Evolutionary conservation across 2,329 filamentous ascomycete genomes (phyloP).

Genomic region (Fusarium anguioides): DNA sequence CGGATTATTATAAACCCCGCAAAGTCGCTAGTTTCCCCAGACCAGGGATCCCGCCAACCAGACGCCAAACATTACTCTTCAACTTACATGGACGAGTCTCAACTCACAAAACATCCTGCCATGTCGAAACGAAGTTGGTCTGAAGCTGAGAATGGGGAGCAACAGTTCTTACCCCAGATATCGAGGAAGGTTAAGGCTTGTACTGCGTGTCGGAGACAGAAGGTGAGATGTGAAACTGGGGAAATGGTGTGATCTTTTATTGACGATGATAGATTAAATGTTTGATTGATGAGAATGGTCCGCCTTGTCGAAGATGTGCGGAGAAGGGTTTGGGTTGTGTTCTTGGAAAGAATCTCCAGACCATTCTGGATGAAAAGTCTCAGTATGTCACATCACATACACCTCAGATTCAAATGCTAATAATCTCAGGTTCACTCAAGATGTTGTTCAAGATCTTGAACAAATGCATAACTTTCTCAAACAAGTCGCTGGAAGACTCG

Average conservation of each 20-base stretch:
- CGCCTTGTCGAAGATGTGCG: conserved; percentile 51
- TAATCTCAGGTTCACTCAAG: background rate
- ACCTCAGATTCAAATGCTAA: background rate
- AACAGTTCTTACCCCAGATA: conserved; percentile 38
- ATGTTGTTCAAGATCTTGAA: conserved; percentile 17
- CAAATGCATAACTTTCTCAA: conserved; percentile 30
- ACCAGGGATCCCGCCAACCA: conserved; percentile 22
- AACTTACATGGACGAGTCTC: background rate
- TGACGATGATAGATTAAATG: conserved; percentile 50
- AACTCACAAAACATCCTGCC: background rate
- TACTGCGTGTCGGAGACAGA: conserved; percentile 52
- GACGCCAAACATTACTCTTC: conserved; percentile 18
- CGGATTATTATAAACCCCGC: conserved; percentile 37
- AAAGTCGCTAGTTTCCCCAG: conserved; percentile 13
- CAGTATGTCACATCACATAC: conserved; percentile 42
- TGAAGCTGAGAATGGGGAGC: conserved; percentile 20
- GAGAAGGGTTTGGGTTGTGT: conserved; percentile 51
- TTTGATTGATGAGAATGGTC: conserved; percentile 51
- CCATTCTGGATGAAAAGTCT: conserved; percentile 52
- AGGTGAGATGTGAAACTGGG: conserved; percentile 38
- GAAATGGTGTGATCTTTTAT: background rate
- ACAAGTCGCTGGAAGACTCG: conserved; percentile 20
- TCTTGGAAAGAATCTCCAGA: conserved; percentile 53
- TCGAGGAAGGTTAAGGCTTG: conserved; percentile 54
- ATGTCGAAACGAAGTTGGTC: conserved; percentile 37